phyloP scores from a whole-genome alignment of 2,329 filamentous ascomycete species.

The Pseudogymnoascus sp. region DNA sequence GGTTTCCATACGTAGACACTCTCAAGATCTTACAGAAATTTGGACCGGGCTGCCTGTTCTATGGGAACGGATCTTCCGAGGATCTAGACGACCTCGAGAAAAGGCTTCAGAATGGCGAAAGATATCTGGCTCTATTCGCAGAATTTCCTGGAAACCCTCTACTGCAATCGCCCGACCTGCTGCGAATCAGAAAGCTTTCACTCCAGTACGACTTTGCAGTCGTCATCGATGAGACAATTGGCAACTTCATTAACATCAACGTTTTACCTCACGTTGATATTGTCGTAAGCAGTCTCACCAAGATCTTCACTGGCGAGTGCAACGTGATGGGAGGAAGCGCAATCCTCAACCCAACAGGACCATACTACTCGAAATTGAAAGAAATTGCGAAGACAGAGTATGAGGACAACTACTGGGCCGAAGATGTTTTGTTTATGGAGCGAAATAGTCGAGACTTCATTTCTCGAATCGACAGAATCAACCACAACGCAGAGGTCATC shows the following conservation, averaged over 20 bases:
- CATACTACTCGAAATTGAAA: slow-evolving; percentile 65
- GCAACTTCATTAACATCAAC: slow-evolving; percentile 93
- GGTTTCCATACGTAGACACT: slow-evolving; percentile 97
- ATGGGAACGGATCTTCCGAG: slow-evolving; percentile 66
- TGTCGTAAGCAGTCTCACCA: slow-evolving; percentile 90
- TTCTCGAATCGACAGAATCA: slow-evolving; percentile 73
- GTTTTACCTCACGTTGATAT: slow-evolving; percentile 84
- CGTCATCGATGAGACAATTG: slow-evolving; percentile 92
- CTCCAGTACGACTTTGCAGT: slow-evolving; percentile 81
- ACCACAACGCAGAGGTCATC: slow-evolving; percentile 76
- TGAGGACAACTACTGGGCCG: slow-evolving; percentile 88
- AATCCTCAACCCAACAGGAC: slow-evolving; percentile 57
- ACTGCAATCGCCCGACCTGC: slow-evolving; percentile 74
- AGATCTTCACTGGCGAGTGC: slow-evolving; percentile 93
- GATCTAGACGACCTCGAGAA: slow-evolving; percentile 79
- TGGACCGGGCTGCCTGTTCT: slow-evolving; percentile 81
- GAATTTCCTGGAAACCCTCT: slow-evolving; percentile 94
- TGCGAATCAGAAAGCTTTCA: slow-evolving; percentile 70
- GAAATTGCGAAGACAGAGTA: slow-evolving; percentile 55
- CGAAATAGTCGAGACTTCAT: slow-evolving; percentile 91
- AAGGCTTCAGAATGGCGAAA: slow-evolving; percentile 63
- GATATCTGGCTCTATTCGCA: slow-evolving; percentile 77
- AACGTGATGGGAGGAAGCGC: slow-evolving; percentile 93
- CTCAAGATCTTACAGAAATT: slow-evolving; percentile 94
- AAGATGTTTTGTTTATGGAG: slow-evolving; percentile 92